Percentiles rank a stretch among this genome's conserved stretches.
These are phyloP conservation scores for Pelargonium citronellum DNA, from an alignment of 441 rosid genomes.

Conservation along the genomic window DNA sequence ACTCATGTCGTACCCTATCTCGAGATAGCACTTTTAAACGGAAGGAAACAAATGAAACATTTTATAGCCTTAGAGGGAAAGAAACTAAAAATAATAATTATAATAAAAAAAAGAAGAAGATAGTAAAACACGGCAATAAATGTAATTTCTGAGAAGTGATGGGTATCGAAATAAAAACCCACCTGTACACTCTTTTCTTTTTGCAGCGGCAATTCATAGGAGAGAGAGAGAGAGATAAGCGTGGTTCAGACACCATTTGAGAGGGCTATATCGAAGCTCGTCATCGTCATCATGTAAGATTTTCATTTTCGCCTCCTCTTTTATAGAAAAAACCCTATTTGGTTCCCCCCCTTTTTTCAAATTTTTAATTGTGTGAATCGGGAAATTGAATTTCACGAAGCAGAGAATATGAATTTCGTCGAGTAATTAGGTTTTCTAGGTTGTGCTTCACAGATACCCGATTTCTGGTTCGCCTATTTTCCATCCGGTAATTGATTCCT, in stretches of 20 bases:
- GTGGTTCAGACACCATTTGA: background rate
- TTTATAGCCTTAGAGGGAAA: too few relatives aligned
- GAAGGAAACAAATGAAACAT: too few relatives aligned
- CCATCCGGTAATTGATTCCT: background rate
- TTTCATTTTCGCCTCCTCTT: background rate
- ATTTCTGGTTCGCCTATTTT: background rate
- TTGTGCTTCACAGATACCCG: background rate
- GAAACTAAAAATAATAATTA: too few relatives aligned
- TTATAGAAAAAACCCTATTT: background rate
- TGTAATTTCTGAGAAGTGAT: too few relatives aligned
- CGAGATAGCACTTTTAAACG: too few relatives aligned
- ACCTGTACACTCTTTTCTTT: too few relatives aligned
- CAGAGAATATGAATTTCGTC: background rate
- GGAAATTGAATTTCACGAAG: constrained; percentile 3
- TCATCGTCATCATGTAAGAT: background rate
- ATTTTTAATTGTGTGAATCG: background rate
- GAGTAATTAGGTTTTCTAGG: background rate
- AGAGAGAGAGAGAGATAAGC: constrained; percentile 5
- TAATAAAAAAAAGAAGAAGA: too few relatives aligned
- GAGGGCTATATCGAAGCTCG: background rate
- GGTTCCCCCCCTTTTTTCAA: background rate
- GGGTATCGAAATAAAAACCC: too few relatives aligned
- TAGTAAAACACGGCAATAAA: too few relatives aligned
- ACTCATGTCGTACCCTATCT: too few relatives aligned
- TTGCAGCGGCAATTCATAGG: background rate